Percentiles rank a stretch among this genome's conserved stretches.
Conservation (phyloP, 306 rosid genomes). For the Sphenostylis stenocarpa region DNA sequence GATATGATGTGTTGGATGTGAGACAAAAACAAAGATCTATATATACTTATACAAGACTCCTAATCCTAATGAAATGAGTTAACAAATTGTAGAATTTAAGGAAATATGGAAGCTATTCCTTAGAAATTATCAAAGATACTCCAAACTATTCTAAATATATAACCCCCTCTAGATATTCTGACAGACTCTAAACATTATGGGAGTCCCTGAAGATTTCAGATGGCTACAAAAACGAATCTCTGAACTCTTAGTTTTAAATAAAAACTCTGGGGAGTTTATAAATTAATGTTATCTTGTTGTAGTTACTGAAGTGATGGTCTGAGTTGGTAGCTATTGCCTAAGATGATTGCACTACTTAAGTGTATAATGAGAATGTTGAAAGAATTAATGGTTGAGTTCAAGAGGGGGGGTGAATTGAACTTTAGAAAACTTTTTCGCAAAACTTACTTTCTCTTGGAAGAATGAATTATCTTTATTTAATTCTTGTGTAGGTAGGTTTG, state of each 20-base stretch:
- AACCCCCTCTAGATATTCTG: neutral
- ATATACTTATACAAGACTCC: neutral
- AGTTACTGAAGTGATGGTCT: neutral
- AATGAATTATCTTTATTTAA: no score
- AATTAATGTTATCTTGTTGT: neutral
- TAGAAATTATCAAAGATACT: neutral
- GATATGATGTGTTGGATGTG: neutral
- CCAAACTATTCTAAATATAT: neutral
- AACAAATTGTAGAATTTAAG: neutral
- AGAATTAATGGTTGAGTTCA: no score
- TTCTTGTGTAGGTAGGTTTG: no score
- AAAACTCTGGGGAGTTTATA: neutral
- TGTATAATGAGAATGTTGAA: neutral
- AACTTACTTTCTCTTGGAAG: no score
- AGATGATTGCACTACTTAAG: constrained; percentile 5
- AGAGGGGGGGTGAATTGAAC: no score
- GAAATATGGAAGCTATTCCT: neutral
- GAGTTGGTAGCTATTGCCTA: neutral
- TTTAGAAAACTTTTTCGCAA: no score
- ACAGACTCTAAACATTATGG: neutral
- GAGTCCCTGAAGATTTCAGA: neutral
- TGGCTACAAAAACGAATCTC: neutral
- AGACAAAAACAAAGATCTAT: neutral
- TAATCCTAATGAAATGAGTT: neutral
- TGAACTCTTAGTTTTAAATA: neutral